These are phyloP conservation scores for Neonectria punicea DNA, from an alignment of 2,329 filamentous ascomycete genomes.

Conservation along the genomic window DNA sequence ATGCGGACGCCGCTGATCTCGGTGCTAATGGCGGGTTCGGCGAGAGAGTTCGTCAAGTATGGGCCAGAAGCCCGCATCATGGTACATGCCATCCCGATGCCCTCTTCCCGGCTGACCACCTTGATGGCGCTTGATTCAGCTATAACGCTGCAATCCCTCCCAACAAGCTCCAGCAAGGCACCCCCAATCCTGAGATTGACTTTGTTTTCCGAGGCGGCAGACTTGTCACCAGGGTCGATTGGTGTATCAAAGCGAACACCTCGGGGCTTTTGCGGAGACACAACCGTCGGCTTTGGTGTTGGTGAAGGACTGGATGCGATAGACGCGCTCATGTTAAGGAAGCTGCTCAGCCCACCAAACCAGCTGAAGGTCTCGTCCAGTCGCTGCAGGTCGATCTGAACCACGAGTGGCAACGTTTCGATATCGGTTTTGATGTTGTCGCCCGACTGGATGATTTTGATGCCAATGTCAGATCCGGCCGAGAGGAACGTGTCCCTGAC, in stretches of 20 bases:
- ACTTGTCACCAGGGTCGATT: slow-evolving; percentile 59
- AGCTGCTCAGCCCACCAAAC: slow-evolving; percentile 91
- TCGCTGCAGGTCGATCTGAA: slow-evolving; percentile 80
- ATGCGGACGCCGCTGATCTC: slow-evolving; percentile 74
- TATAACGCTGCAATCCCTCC: slow-evolving; percentile 78
- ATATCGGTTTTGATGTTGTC: slow-evolving; percentile 68
- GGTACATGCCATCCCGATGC: slow-evolving; percentile 77
- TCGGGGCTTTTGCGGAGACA: slow-evolving; percentile 58
- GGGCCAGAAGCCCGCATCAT: slow-evolving; percentile 81
- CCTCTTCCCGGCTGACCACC: slow-evolving; percentile 77
- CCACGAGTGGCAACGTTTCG: slow-evolving; percentile 78
- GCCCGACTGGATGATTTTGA: slow-evolving; percentile 60
- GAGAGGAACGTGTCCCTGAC: slow-evolving; percentile 68
- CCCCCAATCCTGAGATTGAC: slow-evolving; percentile 82
- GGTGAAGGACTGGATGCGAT: slow-evolving; percentile 78
- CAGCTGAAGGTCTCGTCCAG: slow-evolving; percentile 88
- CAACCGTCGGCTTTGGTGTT: slow-evolving; percentile 49
- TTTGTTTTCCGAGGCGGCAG: slow-evolving; percentile 68
- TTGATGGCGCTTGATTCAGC: slow-evolving; percentile 86
- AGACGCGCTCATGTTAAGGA: slow-evolving; percentile 88
- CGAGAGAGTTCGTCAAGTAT: slow-evolving; percentile 62
- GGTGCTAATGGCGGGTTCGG: slow-evolving; percentile 69
- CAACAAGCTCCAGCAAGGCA: slow-evolving; percentile 78
- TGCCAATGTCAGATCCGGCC: slow-evolving; percentile 66
- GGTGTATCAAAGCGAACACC: slow-evolving; percentile 69